Conservation (phyloP, 2,329 filamentous ascomycete species). For the Aspergillus puulaauensis region DNA sequence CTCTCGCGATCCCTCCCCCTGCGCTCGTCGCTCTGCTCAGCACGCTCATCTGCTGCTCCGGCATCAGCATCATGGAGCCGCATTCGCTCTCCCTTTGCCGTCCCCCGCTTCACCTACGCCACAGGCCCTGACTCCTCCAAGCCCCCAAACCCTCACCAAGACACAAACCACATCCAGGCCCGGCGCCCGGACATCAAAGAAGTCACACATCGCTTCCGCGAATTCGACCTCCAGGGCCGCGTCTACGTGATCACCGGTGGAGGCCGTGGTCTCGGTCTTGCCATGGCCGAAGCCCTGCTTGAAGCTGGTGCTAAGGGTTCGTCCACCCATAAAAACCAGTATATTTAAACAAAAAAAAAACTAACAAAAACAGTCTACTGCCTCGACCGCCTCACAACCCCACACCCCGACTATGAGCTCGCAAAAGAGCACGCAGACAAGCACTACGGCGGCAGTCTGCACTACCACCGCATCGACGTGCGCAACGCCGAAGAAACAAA, state of each 20-base stretch:
- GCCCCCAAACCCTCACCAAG: slow-evolving; percentile 11
- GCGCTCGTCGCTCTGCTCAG: neutral
- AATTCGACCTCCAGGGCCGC: slow-evolving; percentile 44
- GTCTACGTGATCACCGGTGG: slow-evolving; percentile 47
- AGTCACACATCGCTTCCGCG: slow-evolving; percentile 34
- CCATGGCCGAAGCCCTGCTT: slow-evolving; percentile 48
- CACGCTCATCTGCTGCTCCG: slow-evolving; percentile 8
- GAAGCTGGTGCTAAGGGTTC: slow-evolving; percentile 49
- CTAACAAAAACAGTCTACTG: slow-evolving; percentile 43
- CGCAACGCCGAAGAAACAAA: slow-evolving; percentile 39
- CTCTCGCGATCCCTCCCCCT: slow-evolving; percentile 16
- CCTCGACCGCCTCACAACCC: slow-evolving; percentile 47
- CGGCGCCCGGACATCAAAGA: slow-evolving; percentile 25
- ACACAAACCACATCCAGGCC: slow-evolving; percentile 32
- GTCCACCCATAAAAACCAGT: neutral
- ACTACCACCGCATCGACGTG: slow-evolving; percentile 51
- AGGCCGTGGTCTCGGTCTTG: slow-evolving; percentile 44
- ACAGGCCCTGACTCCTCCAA: slow-evolving; percentile 12
- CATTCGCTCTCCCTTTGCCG: slow-evolving; percentile 5
- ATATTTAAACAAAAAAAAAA: neutral
- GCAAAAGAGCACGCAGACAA: slow-evolving; percentile 37
- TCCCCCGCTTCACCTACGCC: slow-evolving; percentile 25
- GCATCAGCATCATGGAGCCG: slow-evolving; percentile 11
- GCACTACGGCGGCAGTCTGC: slow-evolving; percentile 41
- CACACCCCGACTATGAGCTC: slow-evolving; percentile 43